A percentile compares a stretch with the other conserved stretches of the same genome.
These are phyloP conservation scores for Cadophora luteo-olivacea DNA, from an alignment of 2,329 filamentous ascomycete species.

Conservation along the genomic window DNA sequence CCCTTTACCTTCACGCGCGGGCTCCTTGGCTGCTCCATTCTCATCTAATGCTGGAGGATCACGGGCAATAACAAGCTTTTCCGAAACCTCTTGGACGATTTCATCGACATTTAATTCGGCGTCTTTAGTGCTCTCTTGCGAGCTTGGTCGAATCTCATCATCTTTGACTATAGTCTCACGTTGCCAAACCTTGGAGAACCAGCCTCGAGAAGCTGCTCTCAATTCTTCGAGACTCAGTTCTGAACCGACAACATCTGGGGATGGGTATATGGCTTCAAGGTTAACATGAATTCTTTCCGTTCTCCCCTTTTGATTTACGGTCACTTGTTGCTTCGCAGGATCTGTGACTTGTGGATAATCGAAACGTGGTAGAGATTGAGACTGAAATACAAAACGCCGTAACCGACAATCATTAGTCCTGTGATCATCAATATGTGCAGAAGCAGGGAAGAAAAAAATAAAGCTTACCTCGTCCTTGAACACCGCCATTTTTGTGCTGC, in stretches of 20 bases:
- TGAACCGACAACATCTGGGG: conserved; percentile 69
- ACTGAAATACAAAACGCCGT: conserved; percentile 65
- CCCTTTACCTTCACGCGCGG: conserved; percentile 54
- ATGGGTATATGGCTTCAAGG: conserved; percentile 84
- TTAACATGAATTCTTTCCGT: conserved; percentile 88
- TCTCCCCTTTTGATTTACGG: conserved; percentile 81
- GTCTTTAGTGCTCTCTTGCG: conserved; percentile 26
- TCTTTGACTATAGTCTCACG: conserved; percentile 31
- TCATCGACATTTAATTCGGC: conserved; percentile 31
- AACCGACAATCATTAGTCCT: conserved; percentile 87
- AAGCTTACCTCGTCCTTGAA: conserved; percentile 95
- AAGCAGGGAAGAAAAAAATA: conserved; percentile 42
- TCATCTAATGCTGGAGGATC: conserved; percentile 59
- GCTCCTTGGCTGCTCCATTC: conserved; percentile 60
- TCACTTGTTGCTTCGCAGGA: conserved; percentile 77
- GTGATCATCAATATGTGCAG: conserved; percentile 82
- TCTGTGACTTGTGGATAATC: conserved; percentile 67
- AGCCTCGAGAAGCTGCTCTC: conserved; percentile 77
- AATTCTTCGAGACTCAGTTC: conserved; percentile 94
- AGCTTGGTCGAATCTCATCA: conserved; percentile 14
- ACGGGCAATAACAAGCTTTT: conserved; percentile 45
- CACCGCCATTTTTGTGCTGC: conserved; percentile 82
- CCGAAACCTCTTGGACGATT: conserved; percentile 41
- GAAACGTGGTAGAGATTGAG: conserved; percentile 52
- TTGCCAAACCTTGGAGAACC: conserved; percentile 65